Evolutionary conservation across 1,284 basidiomycete genomes (phyloP).

Genomic region (Fistulinella cinereoalba): DNA sequence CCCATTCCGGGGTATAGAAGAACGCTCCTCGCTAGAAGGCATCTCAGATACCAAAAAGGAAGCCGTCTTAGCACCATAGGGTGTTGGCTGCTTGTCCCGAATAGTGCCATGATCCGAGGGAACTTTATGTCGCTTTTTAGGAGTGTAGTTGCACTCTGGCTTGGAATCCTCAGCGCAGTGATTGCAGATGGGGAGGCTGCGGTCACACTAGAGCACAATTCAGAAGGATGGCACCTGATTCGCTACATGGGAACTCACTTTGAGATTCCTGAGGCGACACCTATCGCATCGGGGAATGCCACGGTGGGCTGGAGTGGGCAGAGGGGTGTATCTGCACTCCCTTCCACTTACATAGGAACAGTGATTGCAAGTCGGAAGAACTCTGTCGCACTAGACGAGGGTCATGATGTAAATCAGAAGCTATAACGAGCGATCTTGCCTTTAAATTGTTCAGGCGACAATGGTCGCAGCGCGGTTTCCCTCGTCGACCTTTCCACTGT

Average conservation of each 20-base stretch:
- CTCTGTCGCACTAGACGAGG: conserved; percentile 58
- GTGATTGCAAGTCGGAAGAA: conserved; percentile 67
- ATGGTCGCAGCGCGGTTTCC: conserved; percentile 69
- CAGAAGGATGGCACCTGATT: conserved; percentile 6
- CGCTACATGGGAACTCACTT: conserved; percentile 42
- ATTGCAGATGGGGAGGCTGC: conserved; percentile 67
- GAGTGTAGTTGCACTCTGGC: conserved; percentile 62
- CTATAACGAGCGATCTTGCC: conserved; percentile 38
- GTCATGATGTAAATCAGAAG: conserved; percentile 13
- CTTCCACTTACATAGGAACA: conserved; percentile 61
- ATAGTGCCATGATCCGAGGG: conserved; percentile 43
- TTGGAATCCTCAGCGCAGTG: conserved; percentile 54
- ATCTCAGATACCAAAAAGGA: conserved; percentile 49
- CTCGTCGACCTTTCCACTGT: conserved; percentile 67
- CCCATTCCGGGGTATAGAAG: conserved; percentile 15
- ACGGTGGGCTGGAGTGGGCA: conserved; percentile 69
- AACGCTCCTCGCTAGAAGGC: conserved; percentile 30
- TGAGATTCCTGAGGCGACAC: conserved; percentile 62
- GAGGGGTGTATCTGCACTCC: conserved; percentile 67
- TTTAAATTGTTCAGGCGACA: conserved; percentile 69
- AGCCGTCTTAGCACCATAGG: conserved; percentile 49
- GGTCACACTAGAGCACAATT: conserved; percentile 50
- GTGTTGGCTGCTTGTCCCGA: conserved; percentile 37
- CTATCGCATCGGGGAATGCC: conserved; percentile 71
- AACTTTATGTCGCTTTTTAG: conserved; percentile 61